Base-by-base conservation (phyloP, 768 basidiomycete species). In the Suillus variegatus region DNA sequence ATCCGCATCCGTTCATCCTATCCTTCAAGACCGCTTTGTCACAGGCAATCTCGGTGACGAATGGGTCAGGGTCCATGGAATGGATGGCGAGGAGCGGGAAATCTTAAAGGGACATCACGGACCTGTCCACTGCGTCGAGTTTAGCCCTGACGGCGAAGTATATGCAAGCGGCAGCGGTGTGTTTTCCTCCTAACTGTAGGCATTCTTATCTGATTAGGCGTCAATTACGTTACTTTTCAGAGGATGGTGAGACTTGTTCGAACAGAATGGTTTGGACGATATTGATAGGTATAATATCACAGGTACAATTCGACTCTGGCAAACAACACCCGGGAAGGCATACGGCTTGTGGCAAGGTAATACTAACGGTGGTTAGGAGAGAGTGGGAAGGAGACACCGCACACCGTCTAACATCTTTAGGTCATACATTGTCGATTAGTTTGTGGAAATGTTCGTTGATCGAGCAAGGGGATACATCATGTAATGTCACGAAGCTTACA, bases 271-370 rank as follows among this genome's bases (percentile, higher is more conserved):
- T 12, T 1, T 10, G 6, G 38, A 52, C 38, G 13, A 18, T 57
- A 58, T 58, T 72, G 46, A 71, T 66, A 60, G 52, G 10, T 36
- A 25, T 52, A 61, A 52, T 67, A 47, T 62, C 32, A 25, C 73
- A 93, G 93, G 95, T 52, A 98, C 97, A 6, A 97, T 99, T 72
- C 89, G 97, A 54, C 81, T 99, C 63, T 98, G 96, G 96, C 97
- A 97, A 79, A 97, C 93, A n/a, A 94, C 88, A 10, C 95, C 95
- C 12, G 92, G 93, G 13, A 97, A 93, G 77, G 84, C 86, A 9
- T 98, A 98, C 72, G 97, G 97, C 56, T 81, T 97, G 67, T 98
- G 92, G 92, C 89, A 92, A 78, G 91, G 90, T 28, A 75, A 80
- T 70, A 72, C 77, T 52, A 85, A 82, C 67, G 82, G 80, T 66